Conservation (phyloP, 345 rosid species). For the Zanthoxylum bungeanum region DNA sequence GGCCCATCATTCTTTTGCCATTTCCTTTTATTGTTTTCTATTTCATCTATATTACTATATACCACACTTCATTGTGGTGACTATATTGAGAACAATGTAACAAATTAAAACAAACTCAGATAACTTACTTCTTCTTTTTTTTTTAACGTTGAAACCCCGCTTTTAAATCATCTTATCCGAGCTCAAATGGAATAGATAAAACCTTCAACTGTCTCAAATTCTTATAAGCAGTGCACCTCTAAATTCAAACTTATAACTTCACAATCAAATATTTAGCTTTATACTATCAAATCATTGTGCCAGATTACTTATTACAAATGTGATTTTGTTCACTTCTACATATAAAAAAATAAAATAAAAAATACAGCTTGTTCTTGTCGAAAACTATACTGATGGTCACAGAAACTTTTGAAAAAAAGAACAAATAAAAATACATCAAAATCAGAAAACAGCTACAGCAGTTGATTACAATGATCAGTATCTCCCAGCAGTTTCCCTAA, state of each 20-base stretch:
- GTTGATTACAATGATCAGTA: neutral
- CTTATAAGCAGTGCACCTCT: too few species aligned
- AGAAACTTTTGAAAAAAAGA: neutral
- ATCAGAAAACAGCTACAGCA: neutral
- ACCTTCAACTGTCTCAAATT: too few species aligned
- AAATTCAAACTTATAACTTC: too few species aligned
- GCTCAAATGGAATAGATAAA: too few species aligned
- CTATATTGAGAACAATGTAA: neutral
- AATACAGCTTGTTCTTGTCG: neutral
- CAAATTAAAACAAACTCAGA: neutral
- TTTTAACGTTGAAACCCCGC: too few species aligned
- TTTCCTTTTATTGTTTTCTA: neutral
- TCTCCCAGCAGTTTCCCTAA: slow-evolving; percentile 1
- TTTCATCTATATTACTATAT: too few species aligned
- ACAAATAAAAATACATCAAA: neutral
- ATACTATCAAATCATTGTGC: too few species aligned
- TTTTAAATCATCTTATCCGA: too few species aligned
- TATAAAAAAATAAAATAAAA: too few species aligned
- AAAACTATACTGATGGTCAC: neutral
- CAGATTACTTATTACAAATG: neutral
- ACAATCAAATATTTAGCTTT: too few species aligned
- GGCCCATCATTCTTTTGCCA: neutral
- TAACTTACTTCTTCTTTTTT: too few species aligned
- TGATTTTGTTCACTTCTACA: neutral
- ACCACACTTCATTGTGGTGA: too few species aligned